Base-by-base conservation (phyloP, 352 stramenopile genomes). In the Phytophthora niederhauseri region DNA sequence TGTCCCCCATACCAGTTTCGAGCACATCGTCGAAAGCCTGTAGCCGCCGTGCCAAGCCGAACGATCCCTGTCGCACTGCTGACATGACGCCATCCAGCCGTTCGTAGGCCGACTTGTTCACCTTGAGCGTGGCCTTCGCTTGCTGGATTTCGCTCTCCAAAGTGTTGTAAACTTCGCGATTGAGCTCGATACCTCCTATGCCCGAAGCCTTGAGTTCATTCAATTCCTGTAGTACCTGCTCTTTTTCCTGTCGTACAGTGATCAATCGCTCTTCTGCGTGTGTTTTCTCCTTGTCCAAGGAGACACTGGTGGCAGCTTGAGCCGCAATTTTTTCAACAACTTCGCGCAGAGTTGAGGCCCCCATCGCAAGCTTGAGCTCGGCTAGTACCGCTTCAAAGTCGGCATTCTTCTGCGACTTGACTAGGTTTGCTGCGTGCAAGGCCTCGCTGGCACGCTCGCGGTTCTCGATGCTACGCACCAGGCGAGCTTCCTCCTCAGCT, bases 141-240 rank as follows among this genome's bases (percentile, higher is more conserved):
- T 92, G 81, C 61, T 89, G 81, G 64, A 95, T 92, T 57, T 93
- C 85, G 53, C 68, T 85, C 51, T 93, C 85, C 9, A 93, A 70
- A 12, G 83, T 86, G 57, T 91, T 93, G 72, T 92, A 93, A 34
- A 93, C 84, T 67, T 94, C 86, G 9, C 86, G 84, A 12, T 91
- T 93, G 56, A 94, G 78, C 54, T 93, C 84, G 17, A 91, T 91
- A 30, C 79, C 82, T 52, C 85, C 85, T 36, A 90, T 90, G 11
- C 85, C 85, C 1, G 85, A 93, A 0, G 85, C 85, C 60, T 95
- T 95, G 57, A 95, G 81, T 41, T 94, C 87, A 26, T 93, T 93
- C 7, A 94, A 77, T 14, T 74, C 66, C 45, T 83, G 76, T 7
- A 91, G 17, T 2, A 77, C 77, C 22, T 87, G 66, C 38, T 92